Evolutionary conservation across 2,329 filamentous ascomycete species (phyloP).

Genomic region (Ramularia endophylla): DNA sequence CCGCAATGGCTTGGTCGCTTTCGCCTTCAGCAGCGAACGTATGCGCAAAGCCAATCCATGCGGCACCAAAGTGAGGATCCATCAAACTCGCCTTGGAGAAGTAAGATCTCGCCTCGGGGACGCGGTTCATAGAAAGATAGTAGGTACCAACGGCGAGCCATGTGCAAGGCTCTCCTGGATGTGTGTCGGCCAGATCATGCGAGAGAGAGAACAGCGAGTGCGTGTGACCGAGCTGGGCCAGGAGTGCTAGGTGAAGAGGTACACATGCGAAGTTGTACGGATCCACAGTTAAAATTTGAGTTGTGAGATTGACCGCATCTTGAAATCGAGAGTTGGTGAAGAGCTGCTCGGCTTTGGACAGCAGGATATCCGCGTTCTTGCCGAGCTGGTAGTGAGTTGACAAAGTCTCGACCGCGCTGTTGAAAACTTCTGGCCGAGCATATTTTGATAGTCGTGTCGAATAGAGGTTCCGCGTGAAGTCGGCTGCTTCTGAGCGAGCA

Average conservation of each 20-base stretch:
- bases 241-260: conserved; percentile 82
- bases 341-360: conserved; percentile 82
- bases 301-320: conserved; percentile 78
- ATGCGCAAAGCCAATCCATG: conserved; percentile 98
- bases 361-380: conserved; percentile 80
- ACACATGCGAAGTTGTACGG: conserved; percentile 86
- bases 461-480: conserved; percentile 95
- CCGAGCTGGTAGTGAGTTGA: conserved; percentile 89
- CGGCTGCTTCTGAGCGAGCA: conserved; percentile 74
- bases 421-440: conserved; percentile 75
- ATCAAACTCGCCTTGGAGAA: conserved; percentile 98
- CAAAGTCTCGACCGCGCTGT: conserved; percentile 79
- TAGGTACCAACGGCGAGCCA: conserved; percentile 95
- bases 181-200: conserved; percentile 85
- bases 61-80: conserved; percentile 93
- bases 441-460: conserved; percentile 95
- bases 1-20: conserved; percentile 95
- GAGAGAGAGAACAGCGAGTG: conserved; percentile 88
- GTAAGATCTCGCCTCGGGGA: conserved; percentile 88
- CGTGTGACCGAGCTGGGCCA: conserved; percentile 80
- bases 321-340: conserved; percentile 94
- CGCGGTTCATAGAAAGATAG: conserved; percentile 82
- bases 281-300: conserved; percentile 72
- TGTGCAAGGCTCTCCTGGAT: conserved; percentile 83
- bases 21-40: conserved; percentile 97